These are phyloP conservation scores for Saccharomycopsis vini DNA, from an alignment of 805 yeast species.

Conservation along the genomic window DNA sequence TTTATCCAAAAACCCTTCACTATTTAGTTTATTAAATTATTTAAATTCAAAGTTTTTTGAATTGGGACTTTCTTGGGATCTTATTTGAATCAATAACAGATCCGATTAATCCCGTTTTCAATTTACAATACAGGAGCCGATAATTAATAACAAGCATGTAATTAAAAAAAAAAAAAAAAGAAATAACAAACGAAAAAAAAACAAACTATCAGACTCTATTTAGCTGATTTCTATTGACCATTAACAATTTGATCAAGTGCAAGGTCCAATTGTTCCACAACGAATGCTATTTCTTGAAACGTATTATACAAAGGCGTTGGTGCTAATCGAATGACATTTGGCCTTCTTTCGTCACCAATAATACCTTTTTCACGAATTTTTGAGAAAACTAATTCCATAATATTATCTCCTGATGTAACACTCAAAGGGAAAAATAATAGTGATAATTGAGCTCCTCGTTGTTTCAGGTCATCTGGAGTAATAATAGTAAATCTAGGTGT, in stretches of 20 bases:
- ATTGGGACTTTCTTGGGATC: conserved; percentile 1
- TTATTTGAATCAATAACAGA: conserved; percentile 1
- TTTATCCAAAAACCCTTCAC: not conserved
- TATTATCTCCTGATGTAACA: conserved; percentile 30
- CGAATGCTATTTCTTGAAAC: conserved; percentile 49
- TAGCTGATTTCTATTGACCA: not conserved
- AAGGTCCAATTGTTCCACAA: conserved; percentile 37
- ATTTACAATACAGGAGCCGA: too few relatives aligned
- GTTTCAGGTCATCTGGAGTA: conserved; percentile 52
- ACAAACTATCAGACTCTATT: not conserved
- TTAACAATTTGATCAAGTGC: conserved; percentile 24
- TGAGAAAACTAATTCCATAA: conserved; percentile 54
- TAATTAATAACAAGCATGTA: too few relatives aligned
- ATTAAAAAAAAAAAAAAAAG: too few relatives aligned
- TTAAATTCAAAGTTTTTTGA: conserved; percentile 6
- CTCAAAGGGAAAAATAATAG: conserved; percentile 49
- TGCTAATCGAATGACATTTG: conserved; percentile 83
- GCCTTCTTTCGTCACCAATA: conserved; percentile 82
- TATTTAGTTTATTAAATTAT: conserved; percentile 2
- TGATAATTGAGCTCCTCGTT: conserved; percentile 80
- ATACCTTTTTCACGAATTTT: conserved; percentile 49
- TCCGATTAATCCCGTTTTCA: too few relatives aligned
- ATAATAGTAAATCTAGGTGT: conserved; percentile 49
- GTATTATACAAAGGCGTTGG: conserved; percentile 81
- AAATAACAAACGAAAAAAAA: too few relatives aligned